phyloP scores from a whole-genome alignment of 176 grass and related monocot genomes.

The Aegilops speltoides region DNA sequence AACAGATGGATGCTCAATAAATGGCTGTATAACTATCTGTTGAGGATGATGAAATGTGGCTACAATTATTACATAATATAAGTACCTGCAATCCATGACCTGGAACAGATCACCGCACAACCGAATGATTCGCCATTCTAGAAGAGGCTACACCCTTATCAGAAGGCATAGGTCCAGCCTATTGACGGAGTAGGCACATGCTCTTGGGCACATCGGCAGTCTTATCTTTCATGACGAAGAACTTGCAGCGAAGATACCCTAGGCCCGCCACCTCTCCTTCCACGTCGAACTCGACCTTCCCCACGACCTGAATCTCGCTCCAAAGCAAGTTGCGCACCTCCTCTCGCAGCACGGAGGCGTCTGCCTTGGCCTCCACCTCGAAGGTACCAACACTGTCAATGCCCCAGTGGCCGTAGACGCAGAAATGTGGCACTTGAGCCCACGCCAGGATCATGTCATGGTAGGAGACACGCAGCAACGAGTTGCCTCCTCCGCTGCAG shows the following conservation, averaged over 20 bases:
- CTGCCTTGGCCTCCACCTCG: background rate
- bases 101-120: too few relatives aligned
- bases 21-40: too few relatives aligned
- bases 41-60: too few relatives aligned
- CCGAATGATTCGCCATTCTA: too few relatives aligned
- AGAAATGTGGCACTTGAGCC: background rate
- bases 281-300: too few relatives aligned
- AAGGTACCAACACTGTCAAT: background rate
- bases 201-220: background rate
- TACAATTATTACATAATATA: too few relatives aligned
- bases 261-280: background rate
- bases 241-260: background rate
- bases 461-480: background rate
- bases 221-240: background rate
- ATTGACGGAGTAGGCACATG: too few relatives aligned
- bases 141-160: too few relatives aligned
- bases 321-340: background rate
- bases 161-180: too few relatives aligned
- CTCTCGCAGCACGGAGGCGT: background rate
- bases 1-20: too few relatives aligned
- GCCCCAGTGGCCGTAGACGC: background rate
- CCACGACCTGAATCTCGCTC: background rate
- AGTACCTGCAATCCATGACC: too few relatives aligned
- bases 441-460: constrained; percentile 9
- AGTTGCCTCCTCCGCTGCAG: background rate